Percentiles rank a stretch among this genome's conserved stretches.
Conservation (phyloP, 208 protist species). For the Leishmania martiniquensis region DNA sequence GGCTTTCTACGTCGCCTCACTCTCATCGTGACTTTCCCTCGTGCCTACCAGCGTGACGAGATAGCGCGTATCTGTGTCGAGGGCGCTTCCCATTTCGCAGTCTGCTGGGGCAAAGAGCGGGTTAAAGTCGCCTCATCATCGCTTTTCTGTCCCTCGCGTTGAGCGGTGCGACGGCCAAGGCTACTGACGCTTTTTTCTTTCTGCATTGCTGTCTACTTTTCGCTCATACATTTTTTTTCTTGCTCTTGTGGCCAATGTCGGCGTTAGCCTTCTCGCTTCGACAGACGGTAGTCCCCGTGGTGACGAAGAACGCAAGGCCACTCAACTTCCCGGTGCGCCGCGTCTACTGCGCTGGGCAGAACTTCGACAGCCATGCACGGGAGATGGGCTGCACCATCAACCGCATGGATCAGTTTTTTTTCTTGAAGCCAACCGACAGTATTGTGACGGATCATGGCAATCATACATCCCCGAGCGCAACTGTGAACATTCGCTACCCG, state of each 20-base stretch:
- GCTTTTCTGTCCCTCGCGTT: not conserved
- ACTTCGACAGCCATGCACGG: slow-evolving; percentile 76
- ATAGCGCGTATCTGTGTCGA: not conserved
- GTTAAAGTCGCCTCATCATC: not conserved
- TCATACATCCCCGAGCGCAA: slow-evolving; percentile 27
- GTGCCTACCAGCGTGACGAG: not conserved
- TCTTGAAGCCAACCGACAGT: slow-evolving; percentile 74
- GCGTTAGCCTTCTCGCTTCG: slow-evolving; percentile 35
- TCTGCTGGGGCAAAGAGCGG: not conserved
- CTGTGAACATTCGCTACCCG: slow-evolving; percentile 52
- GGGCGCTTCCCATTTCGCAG: not conserved
- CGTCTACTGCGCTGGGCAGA: slow-evolving; percentile 78
- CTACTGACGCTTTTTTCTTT: not conserved
- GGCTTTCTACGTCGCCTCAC: not conserved
- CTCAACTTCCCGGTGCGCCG: slow-evolving; percentile 69
- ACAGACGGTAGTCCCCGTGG: slow-evolving; percentile 51
- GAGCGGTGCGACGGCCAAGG: not conserved
- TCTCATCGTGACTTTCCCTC: not conserved
- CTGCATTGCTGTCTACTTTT: not conserved
- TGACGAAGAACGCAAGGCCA: slow-evolving; percentile 22
- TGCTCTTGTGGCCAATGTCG: slow-evolving; percentile 1
- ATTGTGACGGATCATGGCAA: slow-evolving; percentile 40
- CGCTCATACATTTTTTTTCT: not conserved
- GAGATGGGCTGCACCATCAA: slow-evolving; percentile 66
- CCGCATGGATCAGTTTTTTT: slow-evolving; percentile 75